Evolutionary conservation across 1,139 yeast genomes (phyloP), one percentile per base, ranked within the genome.

Genomic region (Yamadazyma friedrichii): DNA sequence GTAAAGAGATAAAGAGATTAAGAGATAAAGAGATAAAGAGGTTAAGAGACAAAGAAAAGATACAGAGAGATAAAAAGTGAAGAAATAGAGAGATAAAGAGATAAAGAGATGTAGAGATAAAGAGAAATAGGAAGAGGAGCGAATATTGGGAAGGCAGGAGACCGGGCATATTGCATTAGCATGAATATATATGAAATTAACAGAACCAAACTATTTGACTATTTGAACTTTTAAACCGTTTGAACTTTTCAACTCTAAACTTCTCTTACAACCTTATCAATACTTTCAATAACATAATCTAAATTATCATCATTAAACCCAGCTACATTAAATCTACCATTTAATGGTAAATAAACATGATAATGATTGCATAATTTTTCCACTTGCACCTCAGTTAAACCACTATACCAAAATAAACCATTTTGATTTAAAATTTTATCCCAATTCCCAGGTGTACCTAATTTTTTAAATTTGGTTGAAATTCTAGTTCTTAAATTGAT

Each of bases 371-470:
- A 55, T 50, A 71, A 59, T 40, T 52, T 46, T 10, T 56, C 55
- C 39, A 56, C 61, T 47, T 71, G 76, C 26, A 51, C 52, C 9
- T 52, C 53, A 20, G 61, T 60, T 47, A 71, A 64, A 3, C 75
- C 76, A 24, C 71, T 56, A 54, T 49, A 69, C 76, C 76, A 71
- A 54, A 71, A 71, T 50, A 71, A 62, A 0, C 77, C 77, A 30
- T 59, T 57, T 50, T 66, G 75, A 22, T 55, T 51, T 22, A 58
- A 42, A n/a, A 68, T 63, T 38, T 61, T 59, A 30, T 57, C 59
- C 77, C 77, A 71, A 42, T 62, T 53, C 4, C 76, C 76, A 2
- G 76, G 77, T 15, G 77, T 70, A 10, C 52, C 50, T 49, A 65
- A 61, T 41, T 59, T 55, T 13, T 51, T 46, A 43, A 71, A 61